Evolutionary conservation across 108 stramenopile species (phyloP).

Genomic region (Pseudonitzschia delicatissima): DNA sequence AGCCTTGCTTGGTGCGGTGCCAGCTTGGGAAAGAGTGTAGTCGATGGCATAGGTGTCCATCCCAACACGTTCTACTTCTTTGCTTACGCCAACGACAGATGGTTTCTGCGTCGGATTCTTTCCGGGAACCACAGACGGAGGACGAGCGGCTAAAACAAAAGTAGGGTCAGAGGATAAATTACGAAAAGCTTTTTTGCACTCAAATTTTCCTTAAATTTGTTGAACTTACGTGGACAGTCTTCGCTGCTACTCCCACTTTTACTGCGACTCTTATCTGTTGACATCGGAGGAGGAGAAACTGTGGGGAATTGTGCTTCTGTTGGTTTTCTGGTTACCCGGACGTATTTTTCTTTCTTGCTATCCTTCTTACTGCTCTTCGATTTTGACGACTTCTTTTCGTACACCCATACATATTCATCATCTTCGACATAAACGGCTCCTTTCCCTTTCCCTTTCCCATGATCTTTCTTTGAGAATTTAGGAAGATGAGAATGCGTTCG

Average conservation of each 20-base stretch:
- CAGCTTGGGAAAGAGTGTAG: conserved; percentile 7
- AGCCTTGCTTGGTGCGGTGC: conserved; percentile 7
- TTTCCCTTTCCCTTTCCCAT: background rate
- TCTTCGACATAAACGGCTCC: background rate
- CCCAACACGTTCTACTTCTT: background rate
- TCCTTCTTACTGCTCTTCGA: conserved; percentile 15
- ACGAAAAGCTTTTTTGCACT: background rate
- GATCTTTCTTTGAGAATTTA: background rate
- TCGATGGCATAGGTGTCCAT: conserved; percentile 14
- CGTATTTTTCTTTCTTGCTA: conserved; percentile 9
- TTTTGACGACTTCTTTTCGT: conserved; percentile 6
- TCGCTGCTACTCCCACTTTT: background rate
- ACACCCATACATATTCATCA: background rate
- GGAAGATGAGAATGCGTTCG: background rate
- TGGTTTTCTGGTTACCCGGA: conserved; percentile 7
- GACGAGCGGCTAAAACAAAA: conserved; percentile 15
- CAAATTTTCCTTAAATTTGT: background rate
- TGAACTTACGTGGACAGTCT: conserved; percentile 21
- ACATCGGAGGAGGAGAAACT: background rate
- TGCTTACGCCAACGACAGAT: background rate
- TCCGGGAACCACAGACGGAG: conserved; percentile 17
- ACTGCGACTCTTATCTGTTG: background rate
- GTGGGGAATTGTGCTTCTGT: background rate
- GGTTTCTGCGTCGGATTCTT: background rate
- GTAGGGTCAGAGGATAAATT: background rate